Conservation (phyloP, 148 eudicot species). For the Bassia scoparia region DNA sequence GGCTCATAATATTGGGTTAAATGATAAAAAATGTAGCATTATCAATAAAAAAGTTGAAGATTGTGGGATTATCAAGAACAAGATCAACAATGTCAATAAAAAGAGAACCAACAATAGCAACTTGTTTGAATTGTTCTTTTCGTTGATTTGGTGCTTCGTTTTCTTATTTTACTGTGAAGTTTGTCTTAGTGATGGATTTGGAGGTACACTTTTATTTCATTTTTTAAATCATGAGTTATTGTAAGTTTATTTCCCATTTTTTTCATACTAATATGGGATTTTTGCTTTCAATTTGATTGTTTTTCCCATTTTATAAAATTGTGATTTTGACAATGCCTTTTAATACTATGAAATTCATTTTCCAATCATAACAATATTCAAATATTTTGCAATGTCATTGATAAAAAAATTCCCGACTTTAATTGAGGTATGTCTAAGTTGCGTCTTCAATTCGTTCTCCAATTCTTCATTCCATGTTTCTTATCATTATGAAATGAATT, state of each 20-base stretch:
- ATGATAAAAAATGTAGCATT: constrained; percentile 20
- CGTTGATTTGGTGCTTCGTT: constrained; percentile 56
- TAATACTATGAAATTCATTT: no score
- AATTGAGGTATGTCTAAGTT: no score
- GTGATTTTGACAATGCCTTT: no score
- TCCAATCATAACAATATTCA: no score
- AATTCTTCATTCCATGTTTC: no score
- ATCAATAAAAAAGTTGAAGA: not conserved
- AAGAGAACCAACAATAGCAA: constrained; percentile 18
- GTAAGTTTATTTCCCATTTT: not conserved
- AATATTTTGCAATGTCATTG: no score
- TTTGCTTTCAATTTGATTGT: no score
- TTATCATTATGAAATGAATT: no score
- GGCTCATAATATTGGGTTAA: constrained; percentile 20
- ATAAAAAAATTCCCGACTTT: no score
- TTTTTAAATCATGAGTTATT: not conserved
- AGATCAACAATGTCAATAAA: constrained; percentile 2
- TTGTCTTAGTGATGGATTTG: constrained; percentile 56
- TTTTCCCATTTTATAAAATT: no score
- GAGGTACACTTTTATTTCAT: constrained; percentile 35
- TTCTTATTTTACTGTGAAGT: constrained; percentile 54
- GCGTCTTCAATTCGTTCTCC: no score
- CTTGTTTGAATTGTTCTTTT: constrained; percentile 47
- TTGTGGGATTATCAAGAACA: not conserved
- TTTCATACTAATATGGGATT: not conserved